Evolutionary conservation across 768 basidiomycete species (phyloP), one percentile per base, ranked within the genome.

Genomic region (Suillus clintonianus): DNA sequence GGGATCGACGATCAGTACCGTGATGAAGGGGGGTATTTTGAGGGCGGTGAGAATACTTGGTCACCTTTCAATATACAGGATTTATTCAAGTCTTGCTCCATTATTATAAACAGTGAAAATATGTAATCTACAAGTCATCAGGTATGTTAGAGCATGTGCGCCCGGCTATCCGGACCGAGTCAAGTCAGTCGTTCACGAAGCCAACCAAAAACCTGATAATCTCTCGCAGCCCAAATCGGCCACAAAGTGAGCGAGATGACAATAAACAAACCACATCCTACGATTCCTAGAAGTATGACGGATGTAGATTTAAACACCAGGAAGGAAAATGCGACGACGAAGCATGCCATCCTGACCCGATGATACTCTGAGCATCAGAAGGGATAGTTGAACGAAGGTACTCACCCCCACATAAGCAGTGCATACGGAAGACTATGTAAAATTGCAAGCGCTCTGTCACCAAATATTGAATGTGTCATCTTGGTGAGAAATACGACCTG

Each of bases 401-500:
- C 59, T 24, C 13, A 59, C 59, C 59, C 58, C 59, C 42, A 47
- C 47, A 47, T 43, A 5, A 59, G 41, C 15, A 59, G 39, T 14
- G 39, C 58, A 43, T 30, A 45, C 7, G 42, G 58, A 24, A 59
- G 45, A 59, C 58, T 45, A 17, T 59, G 58, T 10, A 59, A 9
- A 34, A 41, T 59, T 9, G 58, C 42, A 2, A 59, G 42, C 5
- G 27, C 48, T 17, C 24, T 50, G 48, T 50, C 48, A 15, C 48
- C 48, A 27, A 50, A 50, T 50, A 27, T 15, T 13, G 47, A 27
- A 24, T 50, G 8, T 17, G 15, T 50, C 48, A 17, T 50, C 15
- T 8, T 50, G 48, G 48, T 30, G 27, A 50, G 14, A 50, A 50
- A 50, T 30, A 15, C 14, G 48, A 50, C 24, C 48, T 50, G 48